These are phyloP conservation scores for Quercus engelmannii DNA, from an alignment of 306 rosid genomes.

Conservation along the genomic window DNA sequence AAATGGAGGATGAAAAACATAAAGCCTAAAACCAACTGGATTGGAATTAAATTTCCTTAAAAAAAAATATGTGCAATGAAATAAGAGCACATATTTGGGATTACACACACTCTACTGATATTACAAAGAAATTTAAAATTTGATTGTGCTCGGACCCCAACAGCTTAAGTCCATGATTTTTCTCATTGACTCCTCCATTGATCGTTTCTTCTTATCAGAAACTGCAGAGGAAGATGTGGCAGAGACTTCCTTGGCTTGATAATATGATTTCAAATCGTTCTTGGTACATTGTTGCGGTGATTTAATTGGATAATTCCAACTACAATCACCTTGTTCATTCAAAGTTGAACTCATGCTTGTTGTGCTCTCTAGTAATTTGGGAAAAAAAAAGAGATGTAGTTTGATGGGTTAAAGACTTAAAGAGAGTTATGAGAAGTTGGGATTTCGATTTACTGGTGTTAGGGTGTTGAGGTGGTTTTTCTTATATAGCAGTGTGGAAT, in stretches of 20 bases:
- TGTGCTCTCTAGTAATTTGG: background rate
- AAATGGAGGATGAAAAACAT: too few relatives aligned
- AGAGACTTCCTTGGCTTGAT: slow-evolving; percentile 50
- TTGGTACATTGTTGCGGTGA: slow-evolving; percentile 54
- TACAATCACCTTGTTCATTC: slow-evolving; percentile 80
- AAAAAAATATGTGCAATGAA: too few relatives aligned
- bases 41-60: too few relatives aligned
- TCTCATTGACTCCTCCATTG: slow-evolving; percentile 48
- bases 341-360: slow-evolving; percentile 40
- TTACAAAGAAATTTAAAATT: slow-evolving; percentile 34
- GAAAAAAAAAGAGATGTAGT: too few relatives aligned
- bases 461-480: background rate
- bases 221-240: slow-evolving; percentile 40
- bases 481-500: background rate
- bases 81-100: too few relatives aligned
- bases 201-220: slow-evolving; percentile 39
- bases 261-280: slow-evolving; percentile 55
- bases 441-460: background rate
- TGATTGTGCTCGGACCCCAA: slow-evolving; percentile 70
- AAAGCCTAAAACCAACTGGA: too few relatives aligned
- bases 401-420: too few relatives aligned
- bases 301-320: slow-evolving; percentile 63
- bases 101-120: too few relatives aligned
- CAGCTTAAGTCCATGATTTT: slow-evolving; percentile 65
- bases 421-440: background rate